Conservation (phyloP, 768 basidiomycete species). For the Tulasnella calospora region DNA sequence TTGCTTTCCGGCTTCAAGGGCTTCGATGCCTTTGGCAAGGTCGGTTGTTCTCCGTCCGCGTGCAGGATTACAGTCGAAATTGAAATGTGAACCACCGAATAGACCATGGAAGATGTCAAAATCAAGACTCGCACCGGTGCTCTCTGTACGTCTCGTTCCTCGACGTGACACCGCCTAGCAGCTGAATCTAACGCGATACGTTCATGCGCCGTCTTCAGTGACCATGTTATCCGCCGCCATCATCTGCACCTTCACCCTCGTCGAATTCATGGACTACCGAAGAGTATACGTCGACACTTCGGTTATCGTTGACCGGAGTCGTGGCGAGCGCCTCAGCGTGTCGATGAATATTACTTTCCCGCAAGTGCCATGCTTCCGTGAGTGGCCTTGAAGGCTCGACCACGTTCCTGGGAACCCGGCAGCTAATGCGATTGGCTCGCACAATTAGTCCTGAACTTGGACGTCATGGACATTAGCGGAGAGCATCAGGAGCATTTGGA, state of each 20-base stretch:
- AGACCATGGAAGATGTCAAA: conserved; percentile 99
- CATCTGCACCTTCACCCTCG: conserved; percentile 82
- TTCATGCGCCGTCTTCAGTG: conserved; percentile 48
- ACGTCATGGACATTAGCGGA: conserved; percentile 97
- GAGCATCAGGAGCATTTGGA: conserved; percentile 88
- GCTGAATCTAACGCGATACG: conserved; percentile 13
- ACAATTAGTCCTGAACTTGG: conserved; percentile 77
- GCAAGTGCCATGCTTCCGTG: conserved; percentile 93
- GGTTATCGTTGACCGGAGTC: conserved; percentile 87
- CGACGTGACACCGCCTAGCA: conserved; percentile 12
- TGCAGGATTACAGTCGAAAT: neutral
- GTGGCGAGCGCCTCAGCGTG: conserved; percentile 91
- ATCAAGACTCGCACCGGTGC: conserved; percentile 95
- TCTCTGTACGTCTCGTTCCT: conserved; percentile 55
- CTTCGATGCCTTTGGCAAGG: conserved; percentile 99
- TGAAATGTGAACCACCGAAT: conserved; percentile 3
- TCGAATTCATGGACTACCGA: conserved; percentile 96
- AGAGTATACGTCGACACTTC: conserved; percentile 82
- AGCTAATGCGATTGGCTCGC: neutral
- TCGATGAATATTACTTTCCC: conserved; percentile 93
- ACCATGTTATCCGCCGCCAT: conserved; percentile 88
- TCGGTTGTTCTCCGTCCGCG: conserved; percentile 37
- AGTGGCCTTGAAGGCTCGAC: conserved; percentile 37
- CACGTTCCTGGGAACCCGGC: neutral
- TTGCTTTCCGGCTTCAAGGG: conserved; percentile 58